phyloP scores from a whole-genome alignment of 305 asterid species.

The Solanum aculeatissimum region DNA sequence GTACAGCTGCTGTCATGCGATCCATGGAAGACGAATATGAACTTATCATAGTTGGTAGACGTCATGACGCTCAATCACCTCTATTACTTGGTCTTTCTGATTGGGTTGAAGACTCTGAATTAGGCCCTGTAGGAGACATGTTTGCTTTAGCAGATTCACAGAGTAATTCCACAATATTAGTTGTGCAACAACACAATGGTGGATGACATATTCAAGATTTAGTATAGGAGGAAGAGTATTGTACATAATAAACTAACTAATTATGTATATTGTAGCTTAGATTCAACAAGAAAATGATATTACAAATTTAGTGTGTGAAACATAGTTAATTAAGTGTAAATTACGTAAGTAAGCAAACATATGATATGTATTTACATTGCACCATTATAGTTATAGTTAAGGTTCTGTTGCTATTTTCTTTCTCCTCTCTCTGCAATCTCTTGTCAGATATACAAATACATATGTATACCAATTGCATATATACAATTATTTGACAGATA shows the following conservation, averaged over 20 bases:
- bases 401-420: too few species aligned
- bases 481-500: too few species aligned
- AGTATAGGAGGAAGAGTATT: neutral
- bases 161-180: conserved; percentile 7
- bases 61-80: conserved; percentile 10
- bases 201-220: neutral
- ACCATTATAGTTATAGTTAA: too few species aligned
- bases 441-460: too few species aligned
- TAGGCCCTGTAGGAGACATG: conserved; percentile 21
- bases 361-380: too few species aligned
- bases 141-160: conserved; percentile 8
- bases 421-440: too few species aligned
- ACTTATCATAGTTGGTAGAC: conserved; percentile 14
- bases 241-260: neutral
- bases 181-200: conserved; percentile 10
- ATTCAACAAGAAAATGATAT: too few species aligned
- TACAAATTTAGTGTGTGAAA: too few species aligned
- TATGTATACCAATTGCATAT: too few species aligned
- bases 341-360: too few species aligned
- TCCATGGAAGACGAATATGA: conserved; percentile 6
- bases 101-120: conserved; percentile 17
- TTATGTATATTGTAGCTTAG: neutral
- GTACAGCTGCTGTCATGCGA: conserved; percentile 9
- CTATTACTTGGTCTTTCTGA: conserved; percentile 13
- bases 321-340: too few species aligned